Base-by-base conservation (phyloP, 2,329 filamentous ascomycete species). In the Zymoseptoria passerinii region DNA sequence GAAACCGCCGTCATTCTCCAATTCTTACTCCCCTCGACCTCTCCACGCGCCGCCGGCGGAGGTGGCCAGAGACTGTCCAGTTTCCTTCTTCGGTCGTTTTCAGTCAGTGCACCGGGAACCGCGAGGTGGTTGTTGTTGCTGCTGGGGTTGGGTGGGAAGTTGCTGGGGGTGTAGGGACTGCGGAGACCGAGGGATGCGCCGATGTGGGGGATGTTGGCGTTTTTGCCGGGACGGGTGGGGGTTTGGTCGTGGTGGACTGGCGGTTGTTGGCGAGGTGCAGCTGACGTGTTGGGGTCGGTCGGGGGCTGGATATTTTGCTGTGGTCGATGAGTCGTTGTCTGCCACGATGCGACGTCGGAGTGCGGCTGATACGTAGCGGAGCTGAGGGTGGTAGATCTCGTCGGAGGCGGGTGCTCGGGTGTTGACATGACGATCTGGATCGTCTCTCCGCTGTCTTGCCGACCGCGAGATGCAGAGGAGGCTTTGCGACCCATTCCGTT, bases 361-460 rank as follows among this genome's bases (percentile, higher is more conserved):
- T 27, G 23, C 5, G 53, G 40, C 6, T 20, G 53, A 48, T 44
- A n/a, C 48, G 58, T 28, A 48, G 54, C 50, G 28, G 52, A 23
- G 35, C 57, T 28, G 54, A 53, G 49, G 10, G 56, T 28, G 18
- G 53, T 19, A 19, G 56, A 48, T 28, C 27, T 48, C 13, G 20
- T 16, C 7, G 50, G 51, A 48, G 35, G 29, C 50, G 56, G 27
- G 55, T 56, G 59, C 18, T 55, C 59, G 8, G 64, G 64, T 3
- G 63, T 63, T 20, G 58, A 61, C 64, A 66, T 63, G 9, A 64
- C 50, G 20, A 77, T 73, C 55, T 76, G 72, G 44, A 78, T 77
- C 0, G 76, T 78, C 55, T 78, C 76, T 35, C 71, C 72, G 57
- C 73, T 76, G 13, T 65, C 71, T 28, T 63, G 71, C 23, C 74